Base-by-base conservation (phyloP, 352 stramenopile species). In the Nannochloropsis limnetica region DNA sequence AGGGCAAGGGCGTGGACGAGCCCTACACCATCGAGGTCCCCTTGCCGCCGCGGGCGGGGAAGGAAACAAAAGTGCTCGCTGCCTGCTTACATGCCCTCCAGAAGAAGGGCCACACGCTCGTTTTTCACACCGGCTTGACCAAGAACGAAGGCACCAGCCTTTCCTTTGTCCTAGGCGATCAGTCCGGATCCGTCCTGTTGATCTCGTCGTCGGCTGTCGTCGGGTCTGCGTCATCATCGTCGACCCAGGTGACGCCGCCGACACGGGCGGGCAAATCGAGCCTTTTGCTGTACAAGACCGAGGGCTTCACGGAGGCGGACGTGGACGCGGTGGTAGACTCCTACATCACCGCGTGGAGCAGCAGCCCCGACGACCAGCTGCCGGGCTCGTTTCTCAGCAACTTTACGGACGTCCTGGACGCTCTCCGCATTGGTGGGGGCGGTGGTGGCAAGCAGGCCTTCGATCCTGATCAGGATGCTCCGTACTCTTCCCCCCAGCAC, bases 301-400 rank as follows among this genome's bases (percentile, higher is more conserved):
- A 80, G 15, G 83, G 83, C 68, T 85, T 85, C 68, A 85, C 83
- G 4, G 81, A 84, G 20, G 27, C 32, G 67, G 83, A 85, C 45
- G 80, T 85, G 9, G 83, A 82, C 68, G 80, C 79, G 0, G 69
- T 85, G 27, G 83, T 84, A 20, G 68, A 84, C 31, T 81, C 80
- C 17, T 85, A 85, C 31, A 69, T 84, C 68, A 54, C 81, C 37
- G 83, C 83, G 11, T 85, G 83, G 83, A 84, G 80, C 11, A 49
- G 68, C 31, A n/a, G 54, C 29, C 43, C 23, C 32, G 83, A 68
- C 11, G 68, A 84, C 22, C 80, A 83, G 23, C 45, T 84, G 17
- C 68, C 45, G 31, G 43, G 28, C 27, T 29, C 23, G 9, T 82
- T 67, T 28, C 15, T 23, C 44, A 80, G 27, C 68, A 32, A 37